These are phyloP conservation scores for Secale cereale DNA, from an alignment of 176 grass and related monocot genomes.

Conservation along the genomic window DNA sequence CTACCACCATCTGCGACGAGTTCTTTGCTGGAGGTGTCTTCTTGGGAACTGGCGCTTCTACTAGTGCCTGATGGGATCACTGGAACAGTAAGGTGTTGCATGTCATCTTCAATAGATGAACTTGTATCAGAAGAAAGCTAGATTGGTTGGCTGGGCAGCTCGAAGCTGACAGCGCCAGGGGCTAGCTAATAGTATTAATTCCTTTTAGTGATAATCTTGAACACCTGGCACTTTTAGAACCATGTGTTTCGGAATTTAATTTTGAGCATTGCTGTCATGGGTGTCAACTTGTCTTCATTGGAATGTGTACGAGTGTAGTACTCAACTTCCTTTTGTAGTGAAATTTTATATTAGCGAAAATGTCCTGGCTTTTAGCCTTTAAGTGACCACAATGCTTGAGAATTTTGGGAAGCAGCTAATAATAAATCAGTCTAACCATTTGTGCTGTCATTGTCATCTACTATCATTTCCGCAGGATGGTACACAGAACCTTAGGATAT, in stretches of 20 bases:
- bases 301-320: background rate
- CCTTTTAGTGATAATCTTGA: conserved; percentile 19
- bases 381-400: background rate
- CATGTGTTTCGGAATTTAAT: conserved; percentile 15
- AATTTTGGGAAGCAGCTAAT: background rate
- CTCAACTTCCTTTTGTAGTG: background rate
- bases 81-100: background rate
- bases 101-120: conserved; percentile 10
- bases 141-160: conserved; percentile 26
- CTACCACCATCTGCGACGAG: background rate
- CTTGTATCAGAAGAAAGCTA: conserved; percentile 18
- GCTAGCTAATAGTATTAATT: background rate
- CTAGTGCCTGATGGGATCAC: background rate
- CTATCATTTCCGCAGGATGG: background rate
- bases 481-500: background rate
- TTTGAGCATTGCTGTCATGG: background rate
- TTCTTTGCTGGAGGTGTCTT: background rate
- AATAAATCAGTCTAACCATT: background rate
- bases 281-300: background rate
- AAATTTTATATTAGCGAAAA: background rate
- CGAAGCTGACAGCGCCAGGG: conserved; percentile 27
- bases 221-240: conserved; percentile 27
- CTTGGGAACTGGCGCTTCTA: background rate
- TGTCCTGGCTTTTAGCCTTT: background rate
- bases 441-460: background rate